A percentile compares a stretch with the other conserved stretches of the same genome.
phyloP scores from a whole-genome alignment of 345 rosid genomes.

The Melaleuca alternifolia region DNA sequence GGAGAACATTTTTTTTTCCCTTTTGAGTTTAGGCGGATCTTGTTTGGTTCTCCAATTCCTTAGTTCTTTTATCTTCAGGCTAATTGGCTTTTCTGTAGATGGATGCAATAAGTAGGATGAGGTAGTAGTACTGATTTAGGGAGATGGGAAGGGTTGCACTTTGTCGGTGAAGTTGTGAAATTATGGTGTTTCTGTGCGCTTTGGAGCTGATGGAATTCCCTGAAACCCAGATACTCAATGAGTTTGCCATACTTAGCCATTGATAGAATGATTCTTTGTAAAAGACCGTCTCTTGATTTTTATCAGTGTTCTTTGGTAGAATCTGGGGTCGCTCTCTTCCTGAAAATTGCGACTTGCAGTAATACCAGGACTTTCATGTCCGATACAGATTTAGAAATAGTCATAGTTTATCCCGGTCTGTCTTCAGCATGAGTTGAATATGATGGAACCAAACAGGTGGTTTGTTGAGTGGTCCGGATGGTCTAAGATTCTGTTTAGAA shows the following conservation, averaged over 20 bases:
- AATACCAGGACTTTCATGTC: background rate
- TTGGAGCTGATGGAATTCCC: background rate
- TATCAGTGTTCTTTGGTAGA: background rate
- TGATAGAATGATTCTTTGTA: background rate
- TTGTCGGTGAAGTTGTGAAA: background rate
- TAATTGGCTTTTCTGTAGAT: background rate
- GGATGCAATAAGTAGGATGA: background rate
- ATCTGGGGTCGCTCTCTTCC: background rate
- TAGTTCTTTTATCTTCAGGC: background rate
- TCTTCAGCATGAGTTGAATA: background rate
- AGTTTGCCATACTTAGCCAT: background rate
- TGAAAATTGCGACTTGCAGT: background rate
- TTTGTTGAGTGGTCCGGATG: background rate
- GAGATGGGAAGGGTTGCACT: background rate
- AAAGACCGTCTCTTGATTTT: background rate
- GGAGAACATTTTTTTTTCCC: conserved; percentile 3
- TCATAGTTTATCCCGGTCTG: background rate
- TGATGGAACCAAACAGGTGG: background rate
- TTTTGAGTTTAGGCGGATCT: conserved; percentile 10
- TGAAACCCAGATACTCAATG: background rate
- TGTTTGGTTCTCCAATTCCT: conserved; percentile 3
- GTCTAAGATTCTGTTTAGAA: background rate
- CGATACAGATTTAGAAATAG: background rate
- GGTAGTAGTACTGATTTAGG: background rate
- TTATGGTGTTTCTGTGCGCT: background rate